Evolutionary conservation across 1,139 yeast species (phyloP), one percentile per base, ranked within the genome.

Genomic region (Lodderomyces margitis): DNA sequence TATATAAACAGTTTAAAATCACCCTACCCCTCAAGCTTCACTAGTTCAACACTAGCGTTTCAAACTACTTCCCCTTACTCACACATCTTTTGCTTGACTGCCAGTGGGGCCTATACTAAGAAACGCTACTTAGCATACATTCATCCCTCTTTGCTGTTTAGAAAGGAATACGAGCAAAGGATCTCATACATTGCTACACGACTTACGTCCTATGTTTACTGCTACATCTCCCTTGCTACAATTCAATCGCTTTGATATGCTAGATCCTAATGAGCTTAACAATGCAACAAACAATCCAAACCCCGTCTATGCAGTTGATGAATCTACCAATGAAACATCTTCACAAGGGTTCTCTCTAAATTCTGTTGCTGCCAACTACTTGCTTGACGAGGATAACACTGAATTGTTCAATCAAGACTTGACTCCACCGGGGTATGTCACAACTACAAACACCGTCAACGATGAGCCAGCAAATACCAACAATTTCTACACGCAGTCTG

Each of bases 161-260:
- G n/a, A n/a, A n/a, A n/a, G n/a, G n/a, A n/a, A n/a, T n/a, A n/a
- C n/a, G n/a, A n/a, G n/a, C n/a, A n/a, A n/a, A n/a, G n/a, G n/a
- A n/a, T n/a, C n/a, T n/a, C n/a, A n/a, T n/a, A n/a, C n/a, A n/a
- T n/a, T n/a, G n/a, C n/a, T n/a, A 9, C 23, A 21, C 23, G 5
- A 27, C 21, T 28, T 27, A 17, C 32, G 24, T 25, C 34, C 30
- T 35, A 46, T 48, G 51, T 46, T 45, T 25, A 43, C 39, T 19
- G 43, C 52, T 36, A 41, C 44, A 12, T 43, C 50, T 23, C 47
- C 52, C 23, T 34, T 33, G 21, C 40, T 46, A 36, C 50, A 45
- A 39, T 43, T 49, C 36, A 51, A 43, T 43, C 55, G 55, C 40
- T 46, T 53, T 44, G 57, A 53, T 43, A 55, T 54, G 59, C 48